Conservation (phyloP, 768 basidiomycete species). For the Paxillus involutus region DNA sequence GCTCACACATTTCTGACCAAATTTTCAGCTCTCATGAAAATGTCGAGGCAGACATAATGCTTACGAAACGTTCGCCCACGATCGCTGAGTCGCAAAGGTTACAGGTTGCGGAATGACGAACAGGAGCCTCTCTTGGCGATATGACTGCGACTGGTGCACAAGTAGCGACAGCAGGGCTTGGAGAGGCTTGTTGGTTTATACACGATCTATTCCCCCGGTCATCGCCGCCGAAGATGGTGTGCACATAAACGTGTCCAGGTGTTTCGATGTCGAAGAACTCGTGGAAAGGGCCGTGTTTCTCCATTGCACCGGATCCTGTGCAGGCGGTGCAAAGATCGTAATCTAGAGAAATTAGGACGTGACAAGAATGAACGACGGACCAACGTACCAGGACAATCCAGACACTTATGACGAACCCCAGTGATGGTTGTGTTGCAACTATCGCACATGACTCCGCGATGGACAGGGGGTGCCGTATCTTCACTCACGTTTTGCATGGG, state of each 20-base stretch:
- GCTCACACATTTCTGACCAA: slow-evolving; percentile 66
- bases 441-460: slow-evolving; percentile 66
- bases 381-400: slow-evolving; percentile 66
- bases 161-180: not conserved
- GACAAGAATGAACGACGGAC: not conserved
- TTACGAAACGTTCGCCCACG: slow-evolving; percentile 69
- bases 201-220: slow-evolving; percentile 31
- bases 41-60: slow-evolving; percentile 22
- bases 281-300: slow-evolving; percentile 61
- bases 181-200: slow-evolving; percentile 4
- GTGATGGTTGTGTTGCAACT: slow-evolving; percentile 53
- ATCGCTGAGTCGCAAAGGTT: slow-evolving; percentile 77
- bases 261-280: slow-evolving; percentile 69
- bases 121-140: slow-evolving; percentile 3
- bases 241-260: slow-evolving; percentile 65
- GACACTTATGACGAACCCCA: slow-evolving; percentile 77
- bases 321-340: slow-evolving; percentile 72
- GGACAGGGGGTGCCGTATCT: slow-evolving; percentile 32
- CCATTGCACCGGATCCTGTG: slow-evolving; percentile 46
- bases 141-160: not conserved
- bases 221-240: slow-evolving; percentile 49
- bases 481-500: not conserved
- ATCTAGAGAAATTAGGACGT: slow-evolving; percentile 38
- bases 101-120: slow-evolving; percentile 67
- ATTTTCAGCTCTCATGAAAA: slow-evolving; percentile 2